phyloP scores from a whole-genome alignment of 2,329 filamentous ascomycete species.

The Periconia sp. region DNA sequence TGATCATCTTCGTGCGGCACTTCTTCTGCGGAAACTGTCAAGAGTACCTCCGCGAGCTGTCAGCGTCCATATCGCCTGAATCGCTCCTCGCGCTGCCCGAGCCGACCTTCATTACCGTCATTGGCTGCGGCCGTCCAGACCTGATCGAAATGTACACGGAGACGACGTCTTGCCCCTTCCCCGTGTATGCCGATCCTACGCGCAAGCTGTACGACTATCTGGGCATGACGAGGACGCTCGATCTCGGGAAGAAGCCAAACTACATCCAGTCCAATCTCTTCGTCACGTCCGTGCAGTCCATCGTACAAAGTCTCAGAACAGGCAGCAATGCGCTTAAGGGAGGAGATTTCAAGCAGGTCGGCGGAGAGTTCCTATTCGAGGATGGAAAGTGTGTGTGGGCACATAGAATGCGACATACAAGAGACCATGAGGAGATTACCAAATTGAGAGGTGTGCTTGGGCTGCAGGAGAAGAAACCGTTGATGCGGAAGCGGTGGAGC shows the following conservation, averaged over 20 bases:
- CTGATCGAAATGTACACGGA: slow-evolving; percentile 71
- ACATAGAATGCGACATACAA: slow-evolving; percentile 79
- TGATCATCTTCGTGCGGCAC: slow-evolving; percentile 78
- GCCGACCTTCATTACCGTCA: slow-evolving; percentile 68
- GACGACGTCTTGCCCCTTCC: slow-evolving; percentile 70
- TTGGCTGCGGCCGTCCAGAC: slow-evolving; percentile 74
- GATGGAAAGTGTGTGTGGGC: slow-evolving; percentile 76
- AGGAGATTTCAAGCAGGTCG: slow-evolving; percentile 72
- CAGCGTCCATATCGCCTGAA: slow-evolving; percentile 59
- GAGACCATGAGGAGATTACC: slow-evolving; percentile 76
- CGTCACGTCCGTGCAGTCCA: slow-evolving; percentile 56
- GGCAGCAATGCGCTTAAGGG: slow-evolving; percentile 65
- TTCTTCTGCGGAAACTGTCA: slow-evolving; percentile 85
- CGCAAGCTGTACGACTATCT: slow-evolving; percentile 69
- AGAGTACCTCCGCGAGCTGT: slow-evolving; percentile 71
- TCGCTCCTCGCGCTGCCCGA: slow-evolving; percentile 55
- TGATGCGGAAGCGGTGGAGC: slow-evolving; percentile 41
- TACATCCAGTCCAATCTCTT: slow-evolving; percentile 66
- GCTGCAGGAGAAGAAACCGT: slow-evolving; percentile 32
- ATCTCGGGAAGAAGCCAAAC: slow-evolving; percentile 65
- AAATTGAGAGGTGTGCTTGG: slow-evolving; percentile 70
- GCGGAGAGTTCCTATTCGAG: slow-evolving; percentile 81
- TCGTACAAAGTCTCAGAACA: slow-evolving; percentile 67
- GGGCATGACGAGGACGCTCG: slow-evolving; percentile 70
- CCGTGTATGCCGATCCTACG: slow-evolving; percentile 79